Percentiles rank a stretch among this genome's conserved stretches.
Conservation (phyloP, 352 stramenopile genomes). For the Elongisporangium anandrum region DNA sequence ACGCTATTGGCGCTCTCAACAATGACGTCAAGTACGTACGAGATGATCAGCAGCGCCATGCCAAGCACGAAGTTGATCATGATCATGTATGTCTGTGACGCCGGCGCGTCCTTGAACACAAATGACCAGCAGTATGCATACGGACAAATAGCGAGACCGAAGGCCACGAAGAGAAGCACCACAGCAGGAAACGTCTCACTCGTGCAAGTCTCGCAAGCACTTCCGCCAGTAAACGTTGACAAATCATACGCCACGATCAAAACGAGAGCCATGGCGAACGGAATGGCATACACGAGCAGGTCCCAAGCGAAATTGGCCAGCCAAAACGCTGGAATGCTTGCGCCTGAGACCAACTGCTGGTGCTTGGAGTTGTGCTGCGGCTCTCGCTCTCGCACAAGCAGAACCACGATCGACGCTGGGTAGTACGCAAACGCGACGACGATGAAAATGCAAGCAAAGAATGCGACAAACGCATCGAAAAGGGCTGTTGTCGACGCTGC, state of each 20-base stretch:
- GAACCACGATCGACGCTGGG: conserved; percentile 89
- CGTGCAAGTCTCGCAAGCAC: conserved; percentile 40
- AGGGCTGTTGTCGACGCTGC: conserved; percentile 36
- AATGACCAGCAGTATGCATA: conserved; percentile 69
- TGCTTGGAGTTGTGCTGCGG: conserved; percentile 94
- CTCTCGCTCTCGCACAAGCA: conserved; percentile 94
- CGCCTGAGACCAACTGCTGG: conserved; percentile 93
- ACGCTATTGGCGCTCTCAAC: conserved; percentile 36
- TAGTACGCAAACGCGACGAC: conserved; percentile 91
- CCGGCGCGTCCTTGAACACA: conserved; percentile 53
- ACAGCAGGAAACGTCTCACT: conserved; percentile 37
- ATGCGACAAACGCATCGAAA: conserved; percentile 44
- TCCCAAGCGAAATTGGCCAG: conserved; percentile 93
- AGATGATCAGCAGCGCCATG: conserved; percentile 49
- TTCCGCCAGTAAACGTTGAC: conserved; percentile 37
- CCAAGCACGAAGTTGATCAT: conserved; percentile 73
- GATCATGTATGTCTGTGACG: conserved; percentile 69
- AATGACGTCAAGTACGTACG: conserved; percentile 46
- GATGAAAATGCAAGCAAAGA: conserved; percentile 84
- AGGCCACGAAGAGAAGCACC: conserved; percentile 53
- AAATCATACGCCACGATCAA: conserved; percentile 49
- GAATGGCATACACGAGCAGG: conserved; percentile 87
- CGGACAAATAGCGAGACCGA: conserved; percentile 50
- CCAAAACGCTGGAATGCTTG: conserved; percentile 94
- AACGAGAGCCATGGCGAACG: conserved; percentile 31